These are phyloP conservation scores for Scheffersomyces cryptocercus DNA, from an alignment of 1,139 yeast genomes.

Conservation along the genomic window DNA sequence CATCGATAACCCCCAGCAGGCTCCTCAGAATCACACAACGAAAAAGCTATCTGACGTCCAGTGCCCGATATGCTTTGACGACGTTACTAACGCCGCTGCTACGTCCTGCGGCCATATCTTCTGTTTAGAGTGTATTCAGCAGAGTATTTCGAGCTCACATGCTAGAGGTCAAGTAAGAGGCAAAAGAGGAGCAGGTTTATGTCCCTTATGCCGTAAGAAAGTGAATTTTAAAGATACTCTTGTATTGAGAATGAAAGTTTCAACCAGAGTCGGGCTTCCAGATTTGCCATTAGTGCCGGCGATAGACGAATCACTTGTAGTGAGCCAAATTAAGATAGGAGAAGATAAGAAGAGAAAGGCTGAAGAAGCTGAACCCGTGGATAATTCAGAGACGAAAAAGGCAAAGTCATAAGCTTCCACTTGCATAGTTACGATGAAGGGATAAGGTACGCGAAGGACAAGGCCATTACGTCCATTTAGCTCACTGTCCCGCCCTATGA, in stretches of 20 bases:
- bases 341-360: too few species aligned
- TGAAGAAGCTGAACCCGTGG: too few species aligned
- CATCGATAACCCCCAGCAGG: slow-evolving; percentile 27
- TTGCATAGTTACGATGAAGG: too few species aligned
- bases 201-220: slow-evolving; percentile 46
- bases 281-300: slow-evolving; percentile 8
- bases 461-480: too few species aligned
- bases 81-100: slow-evolving; percentile 40
- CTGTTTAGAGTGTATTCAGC: slow-evolving; percentile 47
- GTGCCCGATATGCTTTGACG: slow-evolving; percentile 51
- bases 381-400: too few species aligned
- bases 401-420: too few species aligned
- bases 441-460: too few species aligned
- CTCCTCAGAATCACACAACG: slow-evolving; percentile 21
- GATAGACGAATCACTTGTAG: not conserved
- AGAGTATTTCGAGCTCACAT: slow-evolving; percentile 41
- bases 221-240: slow-evolving; percentile 43
- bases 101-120: slow-evolving; percentile 50
- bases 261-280: slow-evolving; percentile 16
- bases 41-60: slow-evolving; percentile 40
- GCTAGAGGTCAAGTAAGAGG: slow-evolving; percentile 45
- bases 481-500: too few species aligned
- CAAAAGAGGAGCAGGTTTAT: slow-evolving; percentile 40
- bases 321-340: not conserved
- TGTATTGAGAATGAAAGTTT: slow-evolving; percentile 34